Evolutionary conservation across 163 green algal genomes (phyloP).

Genomic region (Scenedesmus sp.): DNA sequence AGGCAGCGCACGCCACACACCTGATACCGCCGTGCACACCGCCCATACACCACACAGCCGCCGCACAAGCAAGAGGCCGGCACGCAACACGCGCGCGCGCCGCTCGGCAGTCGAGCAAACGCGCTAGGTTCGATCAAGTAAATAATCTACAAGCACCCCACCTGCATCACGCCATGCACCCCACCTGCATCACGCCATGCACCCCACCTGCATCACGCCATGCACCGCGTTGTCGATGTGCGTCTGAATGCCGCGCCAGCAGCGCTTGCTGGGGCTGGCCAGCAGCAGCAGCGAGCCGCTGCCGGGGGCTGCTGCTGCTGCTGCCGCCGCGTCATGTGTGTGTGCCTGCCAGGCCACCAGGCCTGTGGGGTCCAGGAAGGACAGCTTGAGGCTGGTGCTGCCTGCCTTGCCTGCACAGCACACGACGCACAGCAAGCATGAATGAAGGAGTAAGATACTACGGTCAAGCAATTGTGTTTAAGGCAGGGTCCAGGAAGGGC

Average conservation of each 20-base stretch:
- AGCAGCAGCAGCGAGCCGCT: constrained; percentile 56
- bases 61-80: no score
- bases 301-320: constrained; percentile 27
- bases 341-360: constrained; percentile 61
- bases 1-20: no score
- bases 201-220: constrained; percentile 58
- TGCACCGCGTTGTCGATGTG: constrained; percentile 62
- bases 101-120: no score
- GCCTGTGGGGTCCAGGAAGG: constrained; percentile 65
- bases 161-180: constrained; percentile 65
- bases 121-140: not conserved
- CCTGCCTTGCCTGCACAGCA: constrained; percentile 57
- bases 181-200: no score
- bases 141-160: not conserved
- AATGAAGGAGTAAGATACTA: not conserved
- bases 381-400: constrained; percentile 54
- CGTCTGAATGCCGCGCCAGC: constrained; percentile 52
- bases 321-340: not conserved
- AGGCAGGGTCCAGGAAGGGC: not conserved
- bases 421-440: not conserved
- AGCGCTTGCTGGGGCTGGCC: constrained; percentile 57
- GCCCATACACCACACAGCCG: no score
- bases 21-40: no score
- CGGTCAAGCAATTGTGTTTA: not conserved
- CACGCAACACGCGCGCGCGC: no score